A percentile compares a stretch with the other conserved stretches of the same genome.
Conservation (phyloP, 1,139 yeast genomes). For the Hyphopichia wangnamkhiaoensis region DNA sequence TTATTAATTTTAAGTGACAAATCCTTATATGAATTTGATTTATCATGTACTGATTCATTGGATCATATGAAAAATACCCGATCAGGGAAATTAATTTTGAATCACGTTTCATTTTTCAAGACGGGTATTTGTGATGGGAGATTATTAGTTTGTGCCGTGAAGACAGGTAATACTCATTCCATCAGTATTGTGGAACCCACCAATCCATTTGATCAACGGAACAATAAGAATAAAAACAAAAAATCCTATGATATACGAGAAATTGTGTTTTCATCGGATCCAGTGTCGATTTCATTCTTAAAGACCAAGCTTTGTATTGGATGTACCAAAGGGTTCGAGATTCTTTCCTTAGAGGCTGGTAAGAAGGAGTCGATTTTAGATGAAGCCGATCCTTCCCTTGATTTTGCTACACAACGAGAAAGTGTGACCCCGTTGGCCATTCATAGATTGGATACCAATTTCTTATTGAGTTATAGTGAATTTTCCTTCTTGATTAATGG, state of each 20-base stretch:
- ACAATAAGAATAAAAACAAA: conserved; percentile 61
- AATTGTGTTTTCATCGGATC: conserved; percentile 81
- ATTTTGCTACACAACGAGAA: conserved; percentile 89
- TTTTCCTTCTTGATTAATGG: conserved; percentile 92
- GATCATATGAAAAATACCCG: conserved; percentile 71
- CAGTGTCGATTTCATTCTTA: conserved; percentile 86
- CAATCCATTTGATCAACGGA: conserved; percentile 56
- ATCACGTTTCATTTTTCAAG: conserved; percentile 85
- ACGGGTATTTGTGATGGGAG: conserved; percentile 92
- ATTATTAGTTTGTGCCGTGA: conserved; percentile 86
- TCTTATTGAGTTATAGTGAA: conserved; percentile 83
- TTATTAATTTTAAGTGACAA: conserved; percentile 82
- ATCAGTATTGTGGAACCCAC: conserved; percentile 85
- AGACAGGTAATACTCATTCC: conserved; percentile 70
- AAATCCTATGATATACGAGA: conserved; percentile 72
- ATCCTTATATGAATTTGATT: conserved; percentile 78
- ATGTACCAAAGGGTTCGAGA: conserved; percentile 94
- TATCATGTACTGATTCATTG: conserved; percentile 65
- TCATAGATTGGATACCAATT: conserved; percentile 85
- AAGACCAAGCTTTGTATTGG: conserved; percentile 91
- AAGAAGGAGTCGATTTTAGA: conserved; percentile 79
- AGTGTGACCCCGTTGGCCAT: conserved; percentile 84
- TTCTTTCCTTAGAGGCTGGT: conserved; percentile 78
- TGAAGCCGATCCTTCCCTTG: conserved; percentile 95
- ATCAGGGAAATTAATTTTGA: conserved; percentile 75